Evolutionary conservation across 345 rosid species (phyloP).

Genomic region (Lepidium didymum): DNA sequence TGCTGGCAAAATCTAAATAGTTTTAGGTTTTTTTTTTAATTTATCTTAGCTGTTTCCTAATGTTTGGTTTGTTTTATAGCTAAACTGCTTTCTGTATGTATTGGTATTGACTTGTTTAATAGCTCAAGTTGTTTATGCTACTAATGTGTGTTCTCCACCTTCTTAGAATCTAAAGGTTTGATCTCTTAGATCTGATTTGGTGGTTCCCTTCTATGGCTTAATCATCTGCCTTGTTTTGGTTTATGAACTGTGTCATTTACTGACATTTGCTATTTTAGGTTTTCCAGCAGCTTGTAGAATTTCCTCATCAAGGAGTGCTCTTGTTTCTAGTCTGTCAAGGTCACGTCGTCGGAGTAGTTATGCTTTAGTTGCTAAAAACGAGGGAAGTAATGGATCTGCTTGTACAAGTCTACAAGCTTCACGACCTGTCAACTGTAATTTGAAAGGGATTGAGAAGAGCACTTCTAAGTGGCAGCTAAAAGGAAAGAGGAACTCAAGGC

Average conservation of each 20-base stretch:
- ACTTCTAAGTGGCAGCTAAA: slow-evolving; percentile 88
- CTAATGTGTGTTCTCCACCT: not conserved
- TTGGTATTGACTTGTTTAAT: too few species aligned
- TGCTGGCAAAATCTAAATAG: not conserved
- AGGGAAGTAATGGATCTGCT: slow-evolving; percentile 42
- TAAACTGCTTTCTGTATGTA: not conserved
- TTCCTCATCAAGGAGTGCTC: slow-evolving; percentile 26
- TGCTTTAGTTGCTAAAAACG: slow-evolving; percentile 33
- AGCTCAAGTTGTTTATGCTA: not conserved
- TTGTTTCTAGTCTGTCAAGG: slow-evolving; percentile 38
- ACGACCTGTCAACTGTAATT: slow-evolving; percentile 21
- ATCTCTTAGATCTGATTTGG: not conserved
- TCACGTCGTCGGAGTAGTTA: slow-evolving; percentile 40
- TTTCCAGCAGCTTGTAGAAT: slow-evolving; percentile 3
- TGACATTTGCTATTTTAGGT: slow-evolving; percentile 1
- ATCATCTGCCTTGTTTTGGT: not conserved
- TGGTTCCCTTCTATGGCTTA: not conserved
- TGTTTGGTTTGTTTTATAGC: not conserved
- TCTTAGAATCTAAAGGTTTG: not conserved
- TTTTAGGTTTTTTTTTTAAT: not conserved
- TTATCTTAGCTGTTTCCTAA: not conserved
- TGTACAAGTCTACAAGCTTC: slow-evolving; percentile 39
- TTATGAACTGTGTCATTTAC: not conserved
- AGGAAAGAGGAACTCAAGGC: slow-evolving; percentile 92
- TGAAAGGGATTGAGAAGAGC: slow-evolving; percentile 57